phyloP scores from a whole-genome alignment of 257 asterid genomes.

The Anisodus acutangulus region DNA sequence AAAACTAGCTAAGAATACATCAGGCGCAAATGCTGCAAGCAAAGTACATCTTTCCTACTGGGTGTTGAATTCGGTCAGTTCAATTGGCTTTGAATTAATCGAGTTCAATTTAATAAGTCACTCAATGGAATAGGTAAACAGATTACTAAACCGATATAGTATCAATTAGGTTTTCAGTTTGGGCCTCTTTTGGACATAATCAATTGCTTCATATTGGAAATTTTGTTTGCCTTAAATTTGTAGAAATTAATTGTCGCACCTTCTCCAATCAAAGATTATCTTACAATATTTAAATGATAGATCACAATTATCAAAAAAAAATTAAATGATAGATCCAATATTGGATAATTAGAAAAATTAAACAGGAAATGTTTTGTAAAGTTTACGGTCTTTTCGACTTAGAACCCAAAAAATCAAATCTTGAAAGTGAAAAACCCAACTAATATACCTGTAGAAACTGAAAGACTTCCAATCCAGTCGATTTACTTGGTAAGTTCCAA shows the following conservation, averaged over 20 bases:
- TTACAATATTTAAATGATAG: constrained; percentile 1
- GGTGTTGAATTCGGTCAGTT: background rate
- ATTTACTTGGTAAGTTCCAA: constrained; percentile 10
- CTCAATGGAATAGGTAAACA: background rate
- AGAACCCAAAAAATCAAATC: background rate
- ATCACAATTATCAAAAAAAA: too few relatives aligned
- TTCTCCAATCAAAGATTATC: background rate
- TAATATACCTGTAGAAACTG: background rate
- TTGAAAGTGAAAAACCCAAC: background rate
- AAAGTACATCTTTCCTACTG: constrained; percentile 8
- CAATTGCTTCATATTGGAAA: constrained; percentile 5
- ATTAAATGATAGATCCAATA: background rate
- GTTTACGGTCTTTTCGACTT: background rate
- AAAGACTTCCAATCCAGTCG: background rate
- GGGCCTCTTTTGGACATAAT: background rate
- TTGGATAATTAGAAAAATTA: background rate
- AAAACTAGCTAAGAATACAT: background rate
- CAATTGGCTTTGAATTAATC: background rate
- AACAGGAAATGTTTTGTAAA: background rate
- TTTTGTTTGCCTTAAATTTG: constrained; percentile 11
- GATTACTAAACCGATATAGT: background rate
- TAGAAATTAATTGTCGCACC: constrained; percentile 1
- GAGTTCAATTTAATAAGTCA: background rate
- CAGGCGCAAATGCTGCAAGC: background rate
- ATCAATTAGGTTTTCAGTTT: background rate